Conservation (phyloP, 768 basidiomycete genomes). For the Steccherinum ochraceum region DNA sequence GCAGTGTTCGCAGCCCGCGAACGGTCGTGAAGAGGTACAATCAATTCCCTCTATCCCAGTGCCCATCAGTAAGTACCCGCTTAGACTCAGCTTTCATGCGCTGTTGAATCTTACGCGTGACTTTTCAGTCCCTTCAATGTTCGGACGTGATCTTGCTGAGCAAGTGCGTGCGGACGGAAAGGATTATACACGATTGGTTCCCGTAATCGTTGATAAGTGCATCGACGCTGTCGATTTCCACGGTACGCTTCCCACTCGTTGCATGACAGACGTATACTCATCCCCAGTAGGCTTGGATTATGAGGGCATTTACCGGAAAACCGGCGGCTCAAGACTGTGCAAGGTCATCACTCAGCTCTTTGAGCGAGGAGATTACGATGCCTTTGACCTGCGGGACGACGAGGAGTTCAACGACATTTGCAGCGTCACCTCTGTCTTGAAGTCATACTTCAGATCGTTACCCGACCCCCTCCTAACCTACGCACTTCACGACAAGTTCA, state of each 20-base stretch:
- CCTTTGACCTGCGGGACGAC: conserved; percentile 83
- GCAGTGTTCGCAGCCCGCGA: conserved; percentile 59
- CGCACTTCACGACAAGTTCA: conserved; percentile 87
- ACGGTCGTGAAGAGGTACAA: conserved; percentile 23
- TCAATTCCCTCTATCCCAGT: conserved; percentile 20
- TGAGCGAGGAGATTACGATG: conserved; percentile 82
- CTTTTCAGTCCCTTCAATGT: conserved; percentile 70
- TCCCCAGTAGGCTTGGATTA: conserved; percentile 71
- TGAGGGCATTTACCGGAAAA: conserved; percentile 98
- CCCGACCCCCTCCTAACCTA: conserved; percentile 89
- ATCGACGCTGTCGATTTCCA: conserved; percentile 86
- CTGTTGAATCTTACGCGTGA: neutral
- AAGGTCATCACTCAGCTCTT: conserved; percentile 93
- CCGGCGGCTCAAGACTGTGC: conserved; percentile 86
- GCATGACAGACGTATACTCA: conserved; percentile 1
- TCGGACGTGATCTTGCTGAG: conserved; percentile 82
- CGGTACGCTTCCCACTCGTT: conserved; percentile 42
- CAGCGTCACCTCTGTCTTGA: conserved; percentile 93
- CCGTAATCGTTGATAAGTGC: conserved; percentile 92
- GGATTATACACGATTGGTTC: conserved; percentile 59
- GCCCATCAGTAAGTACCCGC: neutral
- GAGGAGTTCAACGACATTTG: conserved; percentile 97
- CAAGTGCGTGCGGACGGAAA: conserved; percentile 66
- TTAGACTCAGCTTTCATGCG: neutral
- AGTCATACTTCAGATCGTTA: conserved; percentile 92